Evolutionary conservation across 768 basidiomycete species (phyloP), one percentile per base, ranked within the genome.

Genomic region (Gyrodon lividus): DNA sequence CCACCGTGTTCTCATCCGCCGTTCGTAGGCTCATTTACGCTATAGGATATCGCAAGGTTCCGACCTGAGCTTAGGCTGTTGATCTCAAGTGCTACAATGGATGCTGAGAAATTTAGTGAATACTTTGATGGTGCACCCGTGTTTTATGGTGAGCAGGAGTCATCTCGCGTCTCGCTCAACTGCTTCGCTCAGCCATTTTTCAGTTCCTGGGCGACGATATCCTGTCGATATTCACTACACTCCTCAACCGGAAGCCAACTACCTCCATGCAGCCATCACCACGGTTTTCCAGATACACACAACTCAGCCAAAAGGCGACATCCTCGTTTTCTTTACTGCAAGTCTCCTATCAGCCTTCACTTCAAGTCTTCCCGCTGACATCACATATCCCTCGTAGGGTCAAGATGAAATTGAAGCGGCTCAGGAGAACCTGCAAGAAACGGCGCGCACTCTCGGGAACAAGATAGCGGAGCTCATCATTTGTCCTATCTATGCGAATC

Each of bases 351-450:
- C 34, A 28, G 13, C 41, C 35, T 48, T 12, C 35, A 14, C 43
- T 35, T 46, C 48, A 10, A 26, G 24, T 26, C 4, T 7, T 31
- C 43, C 22, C 23, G 8, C 20, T 24, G 20, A 39, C 35, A 28
- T 42, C 54, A 56, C 34, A 16, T 20, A 13, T 48, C 61, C 33
- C 42, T 31, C 48, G 53, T 28, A 61, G 91, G 96, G 97, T 57
- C 97, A 99, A 81, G 97, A 99, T 66, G 97, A 98, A 71, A 99
- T 98, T 55, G 97, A 99, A 70, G 90, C 93, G 1, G 94, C 94
- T 34, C 90, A 95, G 44, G 97, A 99, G 72, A 97, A 92, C 68
- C 73, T 99, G 30, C 86, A 91, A 66, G 97, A 99, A 74, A 99
- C 97, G 0, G 87, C 93, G 20, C 84, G 93, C 20, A 89, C 96